A percentile compares a stretch with the other conserved stretches of the same genome.
Conservation (phyloP, 371 early-diverging fungal genomes). For the Mycotypha africana region DNA sequence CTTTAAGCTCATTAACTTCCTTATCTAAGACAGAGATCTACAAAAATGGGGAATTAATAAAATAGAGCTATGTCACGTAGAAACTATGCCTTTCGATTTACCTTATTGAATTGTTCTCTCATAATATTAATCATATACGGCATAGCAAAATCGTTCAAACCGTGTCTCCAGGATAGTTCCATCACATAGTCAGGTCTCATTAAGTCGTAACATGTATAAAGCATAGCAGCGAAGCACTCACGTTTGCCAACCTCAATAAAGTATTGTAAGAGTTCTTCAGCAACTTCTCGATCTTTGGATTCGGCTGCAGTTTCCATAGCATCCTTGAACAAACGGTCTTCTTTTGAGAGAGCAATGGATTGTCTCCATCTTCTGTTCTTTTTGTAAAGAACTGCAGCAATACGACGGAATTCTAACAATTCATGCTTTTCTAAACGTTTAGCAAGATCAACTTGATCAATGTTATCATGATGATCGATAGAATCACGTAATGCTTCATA, state of each 20-base stretch:
- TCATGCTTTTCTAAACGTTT: slow-evolving; percentile 92
- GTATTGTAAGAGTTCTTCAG: slow-evolving; percentile 89
- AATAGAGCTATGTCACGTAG: too few species aligned
- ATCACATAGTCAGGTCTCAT: slow-evolving; percentile 90
- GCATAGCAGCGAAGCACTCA: slow-evolving; percentile 90
- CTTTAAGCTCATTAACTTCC: slow-evolving; percentile 48
- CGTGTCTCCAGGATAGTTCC: slow-evolving; percentile 91
- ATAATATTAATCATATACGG: slow-evolving; percentile 91
- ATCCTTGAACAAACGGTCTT: slow-evolving; percentile 94
- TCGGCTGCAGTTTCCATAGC: slow-evolving; percentile 96
- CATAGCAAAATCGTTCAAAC: slow-evolving; percentile 88
- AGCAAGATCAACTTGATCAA: slow-evolving; percentile 89
- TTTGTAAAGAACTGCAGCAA: slow-evolving; percentile 93
- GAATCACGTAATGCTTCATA: slow-evolving; percentile 86
- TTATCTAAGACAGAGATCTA: slow-evolving; percentile 38
- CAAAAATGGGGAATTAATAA: too few species aligned
- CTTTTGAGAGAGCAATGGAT: slow-evolving; percentile 91
- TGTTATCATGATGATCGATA: slow-evolving; percentile 87
- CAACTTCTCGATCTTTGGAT: slow-evolving; percentile 78
- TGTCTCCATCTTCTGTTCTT: slow-evolving; percentile 93
- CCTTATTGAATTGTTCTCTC: slow-evolving; percentile 76
- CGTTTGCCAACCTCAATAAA: slow-evolving; percentile 87
- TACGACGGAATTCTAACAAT: slow-evolving; percentile 93
- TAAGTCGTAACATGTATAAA: slow-evolving; percentile 91
- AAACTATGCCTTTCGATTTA: slow-evolving; percentile 6